Percentiles rank a stretch among this genome's conserved stretches.
These are phyloP conservation scores for Pyrenochaeta sp. DNA, from an alignment of 2,329 filamentous ascomycete genomes.

Conservation along the genomic window DNA sequence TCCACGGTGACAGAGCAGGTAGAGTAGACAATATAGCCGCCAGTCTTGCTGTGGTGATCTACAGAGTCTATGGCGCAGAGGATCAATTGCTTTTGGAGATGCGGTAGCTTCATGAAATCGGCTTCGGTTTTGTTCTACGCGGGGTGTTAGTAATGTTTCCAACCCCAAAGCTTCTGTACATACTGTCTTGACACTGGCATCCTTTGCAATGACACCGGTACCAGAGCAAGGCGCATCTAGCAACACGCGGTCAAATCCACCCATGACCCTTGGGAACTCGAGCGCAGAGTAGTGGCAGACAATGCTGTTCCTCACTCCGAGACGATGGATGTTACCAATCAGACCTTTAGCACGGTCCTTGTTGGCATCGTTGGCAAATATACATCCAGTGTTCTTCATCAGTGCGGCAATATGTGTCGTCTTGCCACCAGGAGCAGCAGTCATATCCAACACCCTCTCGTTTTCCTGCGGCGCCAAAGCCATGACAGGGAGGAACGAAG, in stretches of 20 bases:
- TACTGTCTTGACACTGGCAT: conserved; percentile 88
- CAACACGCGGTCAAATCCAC: conserved; percentile 92
- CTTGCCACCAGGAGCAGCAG: conserved; percentile 93
- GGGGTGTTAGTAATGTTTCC: not conserved
- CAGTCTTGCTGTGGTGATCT: conserved; percentile 89
- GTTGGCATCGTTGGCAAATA: conserved; percentile 97
- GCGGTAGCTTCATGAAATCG: conserved; percentile 92
- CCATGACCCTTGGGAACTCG: conserved; percentile 92
- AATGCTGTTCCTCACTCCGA: conserved; percentile 91
- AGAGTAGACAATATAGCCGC: conserved; percentile 95
- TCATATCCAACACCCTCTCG: conserved; percentile 93
- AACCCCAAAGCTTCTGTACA: not conserved
- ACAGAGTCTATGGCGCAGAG: conserved; percentile 94
- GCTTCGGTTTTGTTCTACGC: conserved; percentile 84
- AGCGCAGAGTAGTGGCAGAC: conserved; percentile 96
- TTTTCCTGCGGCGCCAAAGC: conserved; percentile 92
- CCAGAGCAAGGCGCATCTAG: conserved; percentile 96
- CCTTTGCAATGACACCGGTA: conserved; percentile 97
- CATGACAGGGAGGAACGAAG: conserved; percentile 97
- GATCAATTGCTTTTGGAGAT: conserved; percentile 93
- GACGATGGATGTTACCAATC: conserved; percentile 92
- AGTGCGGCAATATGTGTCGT: conserved; percentile 95
- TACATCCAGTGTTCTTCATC: conserved; percentile 96
- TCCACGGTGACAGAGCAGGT: conserved; percentile 95
- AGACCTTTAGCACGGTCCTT: conserved; percentile 94